These are phyloP conservation scores for Strobilomyces confusus DNA, from an alignment of 768 basidiomycete species.

Conservation along the genomic window DNA sequence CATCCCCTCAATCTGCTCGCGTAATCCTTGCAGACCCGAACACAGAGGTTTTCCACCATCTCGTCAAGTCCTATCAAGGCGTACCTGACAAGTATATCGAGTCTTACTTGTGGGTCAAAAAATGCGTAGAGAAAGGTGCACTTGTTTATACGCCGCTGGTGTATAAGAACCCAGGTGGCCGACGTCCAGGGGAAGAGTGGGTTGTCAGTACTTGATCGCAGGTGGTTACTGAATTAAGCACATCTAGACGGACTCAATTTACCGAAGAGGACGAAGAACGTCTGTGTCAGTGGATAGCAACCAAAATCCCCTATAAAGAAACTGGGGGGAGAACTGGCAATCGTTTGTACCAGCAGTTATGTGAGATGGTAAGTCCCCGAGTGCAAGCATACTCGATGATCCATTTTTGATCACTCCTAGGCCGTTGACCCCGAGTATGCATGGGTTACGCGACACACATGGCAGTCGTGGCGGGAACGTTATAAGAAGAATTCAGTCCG, in stretches of 20 bases:
- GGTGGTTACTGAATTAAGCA: background rate
- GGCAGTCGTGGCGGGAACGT: constrained; percentile 87
- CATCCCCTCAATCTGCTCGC: constrained; percentile 64
- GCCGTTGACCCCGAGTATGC: constrained; percentile 64
- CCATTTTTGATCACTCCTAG: constrained; percentile 33
- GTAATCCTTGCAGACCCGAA: constrained; percentile 80
- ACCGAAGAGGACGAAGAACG: constrained; percentile 72
- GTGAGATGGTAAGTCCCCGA: constrained; percentile 55
- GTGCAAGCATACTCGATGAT: background rate
- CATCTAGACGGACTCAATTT: constrained; percentile 67
- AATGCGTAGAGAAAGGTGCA: constrained; percentile 66
- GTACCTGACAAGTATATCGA: constrained; percentile 73
- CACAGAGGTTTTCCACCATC: constrained; percentile 69
- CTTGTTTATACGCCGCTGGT: constrained; percentile 70
- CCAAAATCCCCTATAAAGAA: constrained; percentile 80
- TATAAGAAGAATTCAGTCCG: constrained; percentile 80
- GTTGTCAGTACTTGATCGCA: constrained; percentile 19
- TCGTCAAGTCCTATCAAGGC: constrained; percentile 69
- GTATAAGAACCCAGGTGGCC: constrained; percentile 81
- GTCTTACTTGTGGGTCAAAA: constrained; percentile 80
- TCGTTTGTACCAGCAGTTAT: constrained; percentile 76
- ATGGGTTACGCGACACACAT: constrained; percentile 81
- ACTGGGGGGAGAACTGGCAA: constrained; percentile 81
- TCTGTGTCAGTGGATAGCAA: constrained; percentile 75
- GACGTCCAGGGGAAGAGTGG: constrained; percentile 78